Conservation (phyloP, 805 yeast species). For the Priceomyces fermenticarens region DNA sequence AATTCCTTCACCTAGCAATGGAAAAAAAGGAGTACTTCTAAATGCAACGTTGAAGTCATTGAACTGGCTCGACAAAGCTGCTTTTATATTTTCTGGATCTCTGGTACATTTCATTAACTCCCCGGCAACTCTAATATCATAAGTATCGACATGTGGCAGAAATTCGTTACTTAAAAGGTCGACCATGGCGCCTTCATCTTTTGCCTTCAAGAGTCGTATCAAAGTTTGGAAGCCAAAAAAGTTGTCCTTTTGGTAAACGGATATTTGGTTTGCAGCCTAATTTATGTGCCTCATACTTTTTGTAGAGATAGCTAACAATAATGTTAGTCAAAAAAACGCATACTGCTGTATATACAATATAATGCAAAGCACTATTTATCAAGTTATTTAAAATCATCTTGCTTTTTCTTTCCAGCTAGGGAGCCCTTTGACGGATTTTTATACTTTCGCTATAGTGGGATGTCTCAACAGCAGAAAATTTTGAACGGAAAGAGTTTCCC, state of each 20-base stretch:
- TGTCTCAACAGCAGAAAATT: too few relatives aligned
- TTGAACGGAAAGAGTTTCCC: too few relatives aligned
- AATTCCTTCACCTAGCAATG: conserved; percentile 19
- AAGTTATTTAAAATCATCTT: too few relatives aligned
- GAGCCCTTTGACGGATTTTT: too few relatives aligned
- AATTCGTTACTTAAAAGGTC: conserved; percentile 6
- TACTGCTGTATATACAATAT: not conserved
- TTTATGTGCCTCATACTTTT: not conserved
- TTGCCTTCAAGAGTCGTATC: conserved; percentile 7
- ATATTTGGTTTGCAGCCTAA: conserved; percentile 1
- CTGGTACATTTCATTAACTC: conserved; percentile 17
- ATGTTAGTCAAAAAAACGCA: not conserved
- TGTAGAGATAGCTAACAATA: not conserved
- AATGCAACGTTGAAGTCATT: conserved; percentile 17
- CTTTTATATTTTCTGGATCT: conserved; percentile 21
- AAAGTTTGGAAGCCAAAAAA: conserved; percentile 12
- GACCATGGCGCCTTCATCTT: conserved; percentile 12
- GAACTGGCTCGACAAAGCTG: conserved; percentile 18
- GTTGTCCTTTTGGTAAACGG: conserved; percentile 2
- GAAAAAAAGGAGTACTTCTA: conserved; percentile 13
- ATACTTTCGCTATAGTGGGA: too few relatives aligned
- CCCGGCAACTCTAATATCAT: conserved; percentile 6
- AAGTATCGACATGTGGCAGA: not conserved
- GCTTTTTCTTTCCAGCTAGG: too few relatives aligned
- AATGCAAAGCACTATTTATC: too few relatives aligned